These are phyloP conservation scores for Aciculosporium take DNA, from an alignment of 2,329 filamentous ascomycete genomes.

Conservation along the genomic window DNA sequence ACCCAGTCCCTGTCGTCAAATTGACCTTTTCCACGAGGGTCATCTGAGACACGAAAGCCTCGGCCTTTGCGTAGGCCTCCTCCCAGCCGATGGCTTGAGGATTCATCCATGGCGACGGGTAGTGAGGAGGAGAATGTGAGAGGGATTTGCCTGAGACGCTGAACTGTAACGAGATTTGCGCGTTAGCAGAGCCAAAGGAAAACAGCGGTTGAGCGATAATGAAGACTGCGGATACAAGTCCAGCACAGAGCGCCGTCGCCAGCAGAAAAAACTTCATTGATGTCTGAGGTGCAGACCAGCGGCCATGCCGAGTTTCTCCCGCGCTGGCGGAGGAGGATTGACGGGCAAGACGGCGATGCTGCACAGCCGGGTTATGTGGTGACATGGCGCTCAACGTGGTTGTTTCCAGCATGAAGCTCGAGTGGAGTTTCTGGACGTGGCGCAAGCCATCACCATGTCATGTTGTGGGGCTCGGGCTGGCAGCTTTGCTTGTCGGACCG, in stretches of 20 bases:
- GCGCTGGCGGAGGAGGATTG: too few species aligned
- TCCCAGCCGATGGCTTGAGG: conserved; percentile 59
- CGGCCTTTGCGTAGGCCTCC: conserved; percentile 61
- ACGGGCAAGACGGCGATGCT: too few species aligned
- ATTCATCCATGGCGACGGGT: conserved; percentile 79
- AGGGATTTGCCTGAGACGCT: conserved; percentile 11
- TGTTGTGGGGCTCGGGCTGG: too few species aligned
- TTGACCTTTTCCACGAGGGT: conserved; percentile 88
- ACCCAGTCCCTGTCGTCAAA: conserved; percentile 80
- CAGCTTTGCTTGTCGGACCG: too few species aligned
- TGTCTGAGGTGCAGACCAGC: not conserved
- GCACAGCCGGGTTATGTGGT: too few species aligned
- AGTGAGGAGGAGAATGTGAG: conserved; percentile 44
- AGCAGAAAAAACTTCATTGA: not conserved
- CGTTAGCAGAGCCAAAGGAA: conserved; percentile 10
- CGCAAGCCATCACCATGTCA: not conserved
- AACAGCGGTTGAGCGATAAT: not conserved
- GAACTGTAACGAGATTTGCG: conserved; percentile 10
- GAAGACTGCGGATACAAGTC: not conserved
- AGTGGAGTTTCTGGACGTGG: not conserved
- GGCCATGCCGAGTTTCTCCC: not conserved
- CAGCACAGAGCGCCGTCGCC: not conserved
- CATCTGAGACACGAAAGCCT: conserved; percentile 66
- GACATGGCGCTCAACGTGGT: not conserved
- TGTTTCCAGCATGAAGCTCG: not conserved